Evolutionary conservation across 345 rosid genomes (phyloP).

Genomic region (Rhodamnia rubescens): DNA sequence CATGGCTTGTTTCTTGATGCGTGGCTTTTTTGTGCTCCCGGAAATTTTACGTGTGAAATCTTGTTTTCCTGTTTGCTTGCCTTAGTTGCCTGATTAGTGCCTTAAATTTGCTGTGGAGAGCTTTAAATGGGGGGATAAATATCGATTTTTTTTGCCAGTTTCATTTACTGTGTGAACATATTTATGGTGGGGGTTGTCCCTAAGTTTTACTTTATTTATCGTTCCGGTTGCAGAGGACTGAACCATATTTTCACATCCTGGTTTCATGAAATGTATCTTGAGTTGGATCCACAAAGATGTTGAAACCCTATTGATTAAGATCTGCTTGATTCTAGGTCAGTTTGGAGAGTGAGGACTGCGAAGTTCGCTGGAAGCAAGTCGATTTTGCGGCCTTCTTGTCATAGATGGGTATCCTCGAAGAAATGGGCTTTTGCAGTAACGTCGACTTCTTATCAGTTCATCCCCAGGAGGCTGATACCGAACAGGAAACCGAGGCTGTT

Average conservation of each 20-base stretch:
- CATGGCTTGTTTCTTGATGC: not conserved
- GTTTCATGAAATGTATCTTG: not conserved
- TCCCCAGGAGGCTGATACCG: conserved; percentile 20
- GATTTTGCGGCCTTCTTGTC: not conserved
- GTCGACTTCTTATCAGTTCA: conserved; percentile 33
- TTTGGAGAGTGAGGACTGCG: not conserved
- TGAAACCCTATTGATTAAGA: not conserved
- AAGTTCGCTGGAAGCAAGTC: not conserved
- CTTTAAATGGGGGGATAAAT: not conserved
- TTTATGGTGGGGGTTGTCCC: not conserved
- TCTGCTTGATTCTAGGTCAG: not conserved
- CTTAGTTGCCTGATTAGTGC: not conserved
- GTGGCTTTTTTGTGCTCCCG: not conserved
- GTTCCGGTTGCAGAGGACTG: not conserved
- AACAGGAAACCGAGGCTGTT: conserved; percentile 27
- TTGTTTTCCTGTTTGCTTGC: not conserved
- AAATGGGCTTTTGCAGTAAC: conserved; percentile 48
- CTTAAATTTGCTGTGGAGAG: not conserved
- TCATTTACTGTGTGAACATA: not conserved
- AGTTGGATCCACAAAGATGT: not conserved
- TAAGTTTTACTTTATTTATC: not conserved
- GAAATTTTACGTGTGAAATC: not conserved
- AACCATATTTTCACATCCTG: not conserved
- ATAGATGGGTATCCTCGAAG: conserved; percentile 36
- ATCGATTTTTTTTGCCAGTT: not conserved